These are phyloP conservation scores for Nakazawaea wickerhamii DNA, from an alignment of 805 yeast genomes.

Conservation along the genomic window DNA sequence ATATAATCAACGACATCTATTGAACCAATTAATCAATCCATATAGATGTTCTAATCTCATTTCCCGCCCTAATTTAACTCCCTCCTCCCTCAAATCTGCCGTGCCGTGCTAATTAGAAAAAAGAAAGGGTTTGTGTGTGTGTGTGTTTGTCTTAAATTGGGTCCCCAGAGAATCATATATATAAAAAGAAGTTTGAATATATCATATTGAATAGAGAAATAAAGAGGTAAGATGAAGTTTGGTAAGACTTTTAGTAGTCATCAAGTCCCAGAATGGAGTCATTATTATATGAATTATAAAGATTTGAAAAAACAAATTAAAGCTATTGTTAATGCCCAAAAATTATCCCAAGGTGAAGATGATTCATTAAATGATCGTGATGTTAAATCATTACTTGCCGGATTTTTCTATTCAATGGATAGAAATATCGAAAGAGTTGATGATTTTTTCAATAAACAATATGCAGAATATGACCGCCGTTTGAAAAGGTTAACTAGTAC, in stretches of 20 bases:
- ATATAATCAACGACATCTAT: too few relatives aligned
- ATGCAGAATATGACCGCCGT: constrained; percentile 68
- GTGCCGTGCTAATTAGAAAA: too few relatives aligned
- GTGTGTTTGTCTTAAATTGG: too few relatives aligned
- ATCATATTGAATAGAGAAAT: not conserved
- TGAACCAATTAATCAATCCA: too few relatives aligned
- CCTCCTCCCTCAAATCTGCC: too few relatives aligned
- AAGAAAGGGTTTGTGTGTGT: too few relatives aligned
- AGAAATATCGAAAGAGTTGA: constrained; percentile 79
- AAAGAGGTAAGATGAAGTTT: constrained; percentile 52
- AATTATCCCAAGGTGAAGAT: constrained; percentile 20
- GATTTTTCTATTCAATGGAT: constrained; percentile 74
- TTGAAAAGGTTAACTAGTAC: constrained; percentile 42
- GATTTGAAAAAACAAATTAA: constrained; percentile 76
- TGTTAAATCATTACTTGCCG: constrained; percentile 45
- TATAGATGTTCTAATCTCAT: too few relatives aligned
- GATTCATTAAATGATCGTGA: constrained; percentile 35
- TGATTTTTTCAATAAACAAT: constrained; percentile 68
- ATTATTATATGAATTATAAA: constrained; percentile 80
- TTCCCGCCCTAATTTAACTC: too few relatives aligned
- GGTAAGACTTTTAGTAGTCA: constrained; percentile 76
- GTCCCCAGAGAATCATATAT: too few relatives aligned
- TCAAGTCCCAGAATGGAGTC: constrained; percentile 93
- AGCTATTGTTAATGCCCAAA: constrained; percentile 43
- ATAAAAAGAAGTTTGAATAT: too few relatives aligned